A percentile compares a stretch with the other conserved stretches of the same genome.
These are phyloP conservation scores for Colletotrichum liaoningense DNA, from an alignment of 2,329 filamentous ascomycete species.

Conservation along the genomic window DNA sequence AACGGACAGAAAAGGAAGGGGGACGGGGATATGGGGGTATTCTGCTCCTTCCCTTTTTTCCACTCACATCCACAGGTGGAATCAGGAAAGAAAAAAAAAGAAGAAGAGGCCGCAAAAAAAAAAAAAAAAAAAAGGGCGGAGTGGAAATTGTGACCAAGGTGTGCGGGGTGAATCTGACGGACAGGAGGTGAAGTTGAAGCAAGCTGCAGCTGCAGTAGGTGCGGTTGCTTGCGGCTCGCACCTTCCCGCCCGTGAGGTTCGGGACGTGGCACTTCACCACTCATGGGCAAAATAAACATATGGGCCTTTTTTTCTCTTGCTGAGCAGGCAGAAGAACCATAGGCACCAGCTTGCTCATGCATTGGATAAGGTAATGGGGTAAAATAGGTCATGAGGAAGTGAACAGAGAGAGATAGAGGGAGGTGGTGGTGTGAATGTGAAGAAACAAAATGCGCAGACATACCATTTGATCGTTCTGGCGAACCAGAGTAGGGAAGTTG, in stretches of 20 bases:
- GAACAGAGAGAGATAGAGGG: neutral
- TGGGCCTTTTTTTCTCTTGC: neutral
- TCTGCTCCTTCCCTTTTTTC: neutral
- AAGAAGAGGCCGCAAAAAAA: neutral
- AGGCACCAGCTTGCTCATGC: conserved; percentile 12
- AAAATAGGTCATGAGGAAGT: neutral
- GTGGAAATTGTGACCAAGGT: neutral
- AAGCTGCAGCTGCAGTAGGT: neutral
- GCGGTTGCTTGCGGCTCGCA: conserved; percentile 13
- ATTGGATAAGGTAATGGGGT: neutral
- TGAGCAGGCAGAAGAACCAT: neutral
- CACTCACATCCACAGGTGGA: neutral
- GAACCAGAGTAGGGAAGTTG: conserved; percentile 86
- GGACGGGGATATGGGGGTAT: conserved; percentile 4
- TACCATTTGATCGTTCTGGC: conserved; percentile 70
- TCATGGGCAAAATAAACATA: neutral
- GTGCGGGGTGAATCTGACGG: conserved; percentile 5
- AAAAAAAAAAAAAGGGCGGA: neutral
- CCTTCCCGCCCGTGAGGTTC: neutral
- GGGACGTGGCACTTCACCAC: neutral
- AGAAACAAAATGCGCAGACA: conserved; percentile 42
- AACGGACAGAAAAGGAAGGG: conserved; percentile 9
- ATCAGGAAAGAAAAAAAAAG: neutral
- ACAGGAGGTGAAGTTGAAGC: conserved; percentile 22
- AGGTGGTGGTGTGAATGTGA: neutral